Evolutionary conservation across 176 grass and related monocot species (phyloP), one percentile per base, ranked within the genome.

Genomic region (Phoenix dactylifera): DNA sequence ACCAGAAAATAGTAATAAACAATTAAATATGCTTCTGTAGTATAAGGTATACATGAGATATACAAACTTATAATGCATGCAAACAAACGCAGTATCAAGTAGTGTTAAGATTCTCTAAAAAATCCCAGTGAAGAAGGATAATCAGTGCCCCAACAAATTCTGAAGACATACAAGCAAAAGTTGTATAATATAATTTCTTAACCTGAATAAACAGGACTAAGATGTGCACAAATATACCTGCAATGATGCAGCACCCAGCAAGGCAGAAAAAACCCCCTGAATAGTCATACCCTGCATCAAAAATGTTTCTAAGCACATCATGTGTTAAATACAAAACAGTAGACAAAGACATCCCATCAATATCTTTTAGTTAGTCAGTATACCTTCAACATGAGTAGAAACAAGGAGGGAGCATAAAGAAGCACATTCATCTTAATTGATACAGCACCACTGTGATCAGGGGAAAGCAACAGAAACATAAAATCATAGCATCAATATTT

Each of bases 391-490:
- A 88, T 88, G 25, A 97, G 81, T 51, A 97, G 72, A 80, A 97
- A 79, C 30, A 97, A 74, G 70, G 93, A 78, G 51, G 93, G 87
- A 62, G 84, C 93, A 67, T 87, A 91, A 63, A 97, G 87, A 69
- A 97, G 87, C 32, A 85, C 92, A 29, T 97, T 97, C 92, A 97
- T 91, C 78, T 97, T 97, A 88, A 97, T 59, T n/a, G 92, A 90
- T 24, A 97, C 81, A 61, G 92, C 87, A 72, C 72, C 83, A 61
- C 87, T 88, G 79, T 67, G 35, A 2, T 44, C 9, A 44, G 9
- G 84, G 67, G 9, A 16, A 24, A 49, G 71, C 59, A 70, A 28
- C 14, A 35, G 24, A 26, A 5, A 70, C 66, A 30, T 23, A 54
- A 48, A 25, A 19, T 18, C 51, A 66, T 39, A 23, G 0, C 72